Evolutionary conservation across 2,329 filamentous ascomycete genomes (phyloP).

Genomic region (Colletotrichum neosansevieriae): DNA sequence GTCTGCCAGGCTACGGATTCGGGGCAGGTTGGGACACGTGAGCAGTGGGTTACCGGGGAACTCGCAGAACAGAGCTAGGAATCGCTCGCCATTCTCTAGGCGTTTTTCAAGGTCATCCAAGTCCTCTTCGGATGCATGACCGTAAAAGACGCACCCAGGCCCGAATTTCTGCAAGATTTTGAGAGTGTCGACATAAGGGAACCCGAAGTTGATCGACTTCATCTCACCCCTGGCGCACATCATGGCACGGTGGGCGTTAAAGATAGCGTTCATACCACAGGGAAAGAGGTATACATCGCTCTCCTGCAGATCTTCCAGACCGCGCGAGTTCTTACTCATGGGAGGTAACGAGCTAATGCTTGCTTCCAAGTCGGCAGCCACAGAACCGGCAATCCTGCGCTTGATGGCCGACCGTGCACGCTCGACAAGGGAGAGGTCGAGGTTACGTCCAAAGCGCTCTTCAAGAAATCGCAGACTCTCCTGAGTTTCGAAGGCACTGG

Average conservation of each 20-base stretch:
- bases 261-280: constrained; percentile 95
- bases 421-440: constrained; percentile 81
- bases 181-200: constrained; percentile 95
- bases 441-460: constrained; percentile 92
- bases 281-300: constrained; percentile 91
- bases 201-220: constrained; percentile 93
- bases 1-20: constrained; percentile 85
- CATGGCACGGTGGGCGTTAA: constrained; percentile 83
- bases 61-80: constrained; percentile 90
- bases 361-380: constrained; percentile 79
- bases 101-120: constrained; percentile 85
- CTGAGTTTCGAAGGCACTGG: constrained; percentile 55
- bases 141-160: constrained; percentile 89
- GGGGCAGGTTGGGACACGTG: constrained; percentile 82
- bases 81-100: constrained; percentile 78
- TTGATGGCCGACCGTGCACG: constrained; percentile 89
- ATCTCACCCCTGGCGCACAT: constrained; percentile 71
- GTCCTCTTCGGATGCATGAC: constrained; percentile 80
- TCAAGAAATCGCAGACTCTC: constrained; percentile 89
- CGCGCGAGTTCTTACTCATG: constrained; percentile 62
- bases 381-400: constrained; percentile 87
- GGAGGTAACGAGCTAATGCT: constrained; percentile 63
- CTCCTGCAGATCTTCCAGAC: constrained; percentile 77
- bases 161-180: constrained; percentile 97
- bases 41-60: constrained; percentile 94